These are phyloP conservation scores for Saccharomycopsis fibuligera DNA, from an alignment of 805 yeast genomes.

Conservation along the genomic window DNA sequence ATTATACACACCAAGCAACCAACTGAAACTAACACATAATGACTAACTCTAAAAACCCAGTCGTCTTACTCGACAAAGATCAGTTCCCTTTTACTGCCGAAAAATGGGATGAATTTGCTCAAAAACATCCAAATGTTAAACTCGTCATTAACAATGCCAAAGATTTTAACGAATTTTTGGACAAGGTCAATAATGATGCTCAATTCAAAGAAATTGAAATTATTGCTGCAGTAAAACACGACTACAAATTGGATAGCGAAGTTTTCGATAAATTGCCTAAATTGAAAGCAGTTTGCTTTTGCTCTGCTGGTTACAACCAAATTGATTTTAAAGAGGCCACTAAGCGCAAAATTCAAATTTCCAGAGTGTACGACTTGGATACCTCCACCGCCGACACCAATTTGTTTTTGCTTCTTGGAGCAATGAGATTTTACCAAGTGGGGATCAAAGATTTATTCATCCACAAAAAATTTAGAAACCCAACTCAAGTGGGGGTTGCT, in stretches of 20 bases:
- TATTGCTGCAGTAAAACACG: conserved; percentile 19
- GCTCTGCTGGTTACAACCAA: conserved; percentile 52
- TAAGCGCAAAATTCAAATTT: conserved; percentile 37
- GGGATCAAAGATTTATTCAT: conserved; percentile 35
- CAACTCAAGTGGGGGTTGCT: conserved; percentile 32
- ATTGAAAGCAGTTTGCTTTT: conserved; percentile 18
- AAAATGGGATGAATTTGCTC: conserved; percentile 16
- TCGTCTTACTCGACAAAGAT: conserved; percentile 9
- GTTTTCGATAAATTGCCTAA: conserved; percentile 18
- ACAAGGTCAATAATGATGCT: conserved; percentile 1
- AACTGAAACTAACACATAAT: too few species aligned
- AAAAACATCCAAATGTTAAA: conserved; percentile 11
- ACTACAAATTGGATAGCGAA: conserved; percentile 14
- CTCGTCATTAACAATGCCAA: conserved; percentile 10
- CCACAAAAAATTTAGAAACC: conserved; percentile 40
- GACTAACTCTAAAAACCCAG: neutral
- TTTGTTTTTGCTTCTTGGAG: conserved; percentile 43
- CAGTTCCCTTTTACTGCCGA: conserved; percentile 19
- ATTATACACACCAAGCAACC: too few species aligned
- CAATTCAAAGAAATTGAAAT: neutral
- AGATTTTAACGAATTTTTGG: conserved; percentile 9
- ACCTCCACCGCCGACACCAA: conserved; percentile 55
- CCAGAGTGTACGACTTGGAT: conserved; percentile 48
- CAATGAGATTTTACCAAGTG: conserved; percentile 41
- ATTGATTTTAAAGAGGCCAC: conserved; percentile 39